These are phyloP conservation scores for Plasmodium vinckei DNA, from an alignment of 169 alveolate genomes.

Conservation along the genomic window DNA sequence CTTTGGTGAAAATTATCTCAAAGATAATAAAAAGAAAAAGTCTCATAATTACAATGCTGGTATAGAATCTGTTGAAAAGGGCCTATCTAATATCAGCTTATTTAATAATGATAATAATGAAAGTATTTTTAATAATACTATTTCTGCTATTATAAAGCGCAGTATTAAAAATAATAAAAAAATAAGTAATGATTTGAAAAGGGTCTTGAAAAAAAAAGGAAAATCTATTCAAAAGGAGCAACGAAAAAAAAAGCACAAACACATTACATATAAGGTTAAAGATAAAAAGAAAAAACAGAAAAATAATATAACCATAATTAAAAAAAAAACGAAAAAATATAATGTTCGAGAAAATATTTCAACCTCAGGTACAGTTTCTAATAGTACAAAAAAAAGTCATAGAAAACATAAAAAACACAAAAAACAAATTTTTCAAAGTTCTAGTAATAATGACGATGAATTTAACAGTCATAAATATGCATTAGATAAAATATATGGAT, in stretches of 20 bases:
- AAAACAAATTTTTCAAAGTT: neutral
- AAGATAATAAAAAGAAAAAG: neutral
- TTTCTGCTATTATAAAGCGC: no score
- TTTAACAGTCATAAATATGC: neutral
- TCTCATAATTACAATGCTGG: neutral
- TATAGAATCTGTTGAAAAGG: no score
- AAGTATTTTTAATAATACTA: no score
- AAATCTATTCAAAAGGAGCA: neutral
- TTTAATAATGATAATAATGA: no score
- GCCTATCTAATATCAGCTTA: no score
- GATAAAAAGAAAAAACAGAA: neutral
- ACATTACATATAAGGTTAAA: neutral
- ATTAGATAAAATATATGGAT: constrained; percentile 16
- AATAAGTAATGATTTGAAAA: neutral
- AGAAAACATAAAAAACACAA: neutral
- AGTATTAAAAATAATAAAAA: neutral
- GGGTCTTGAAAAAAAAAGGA: neutral
- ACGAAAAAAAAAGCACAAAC: neutral
- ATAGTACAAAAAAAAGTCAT: no score
- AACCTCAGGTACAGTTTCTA: no score
- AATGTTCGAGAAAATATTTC: no score
- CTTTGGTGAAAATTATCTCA: neutral
- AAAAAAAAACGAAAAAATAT: neutral
- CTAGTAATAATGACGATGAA: constrained; percentile 35
- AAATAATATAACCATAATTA: neutral